These are phyloP conservation scores for Aspergillus sclerotialis DNA, from an alignment of 2,329 filamentous ascomycete genomes.

Conservation along the genomic window DNA sequence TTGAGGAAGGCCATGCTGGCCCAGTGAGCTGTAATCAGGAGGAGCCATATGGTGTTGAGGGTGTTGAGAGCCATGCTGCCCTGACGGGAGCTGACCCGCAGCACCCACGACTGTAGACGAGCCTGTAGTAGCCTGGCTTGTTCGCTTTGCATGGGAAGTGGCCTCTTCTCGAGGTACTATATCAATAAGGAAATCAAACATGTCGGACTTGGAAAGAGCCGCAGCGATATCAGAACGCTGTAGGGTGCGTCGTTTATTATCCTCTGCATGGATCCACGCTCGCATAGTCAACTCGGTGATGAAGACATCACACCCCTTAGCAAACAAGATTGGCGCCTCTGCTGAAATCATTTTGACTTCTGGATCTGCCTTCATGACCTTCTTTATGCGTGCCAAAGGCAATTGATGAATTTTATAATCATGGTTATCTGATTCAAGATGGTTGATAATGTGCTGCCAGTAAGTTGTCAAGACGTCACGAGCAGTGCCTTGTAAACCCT, in stretches of 20 bases:
- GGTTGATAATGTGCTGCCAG: conserved; percentile 97
- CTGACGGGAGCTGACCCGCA: conserved; percentile 33
- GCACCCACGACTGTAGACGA: conserved; percentile 27
- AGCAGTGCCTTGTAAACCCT: conserved; percentile 85
- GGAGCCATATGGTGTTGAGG: conserved; percentile 50
- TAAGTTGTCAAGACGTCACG: conserved; percentile 98
- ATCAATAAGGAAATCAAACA: conserved; percentile 99
- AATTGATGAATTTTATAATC: conserved; percentile 98
- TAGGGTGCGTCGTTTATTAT: conserved; percentile 93
- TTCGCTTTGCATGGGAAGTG: conserved; percentile 72
- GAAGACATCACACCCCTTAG: conserved; percentile 98
- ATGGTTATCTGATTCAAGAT: conserved; percentile 88
- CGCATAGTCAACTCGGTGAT: conserved; percentile 99
- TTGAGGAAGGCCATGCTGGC: conserved; percentile 55
- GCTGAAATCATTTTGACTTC: conserved; percentile 99
- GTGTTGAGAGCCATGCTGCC: conserved; percentile 43
- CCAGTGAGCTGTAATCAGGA: conserved; percentile 54
- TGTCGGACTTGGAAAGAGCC: conserved; percentile 92
- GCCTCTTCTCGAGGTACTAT: conserved; percentile 96
- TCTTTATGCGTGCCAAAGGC: conserved; percentile 96
- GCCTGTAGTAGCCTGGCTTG: conserved; percentile 48
- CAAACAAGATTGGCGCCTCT: conserved; percentile 94
- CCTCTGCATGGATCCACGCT: conserved; percentile 98
- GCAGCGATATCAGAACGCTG: conserved; percentile 96
- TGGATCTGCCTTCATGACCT: conserved; percentile 99